Evolutionary conservation across 1,139 yeast genomes (phyloP), one percentile per base, ranked within the genome.

Genomic region (Blastobotrys proliferans): DNA sequence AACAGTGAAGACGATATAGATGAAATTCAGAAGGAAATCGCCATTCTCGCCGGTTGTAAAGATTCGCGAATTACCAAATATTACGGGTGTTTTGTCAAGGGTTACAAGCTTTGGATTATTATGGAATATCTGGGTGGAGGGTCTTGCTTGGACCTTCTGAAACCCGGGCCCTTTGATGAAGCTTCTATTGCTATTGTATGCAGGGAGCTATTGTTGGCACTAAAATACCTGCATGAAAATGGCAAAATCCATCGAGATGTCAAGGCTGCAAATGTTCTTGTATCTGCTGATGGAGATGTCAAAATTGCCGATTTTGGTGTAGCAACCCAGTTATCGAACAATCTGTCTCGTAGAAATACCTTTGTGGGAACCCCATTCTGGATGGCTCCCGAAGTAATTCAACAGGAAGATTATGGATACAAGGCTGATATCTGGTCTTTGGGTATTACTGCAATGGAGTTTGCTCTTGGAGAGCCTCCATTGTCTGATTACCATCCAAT

Each of bases 361-460:
- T 92, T 94, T 57, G 98, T 92, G 6, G 98, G 99, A 0, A 92
- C 98, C 0, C 98, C 99, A 24, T 92, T 90, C 61, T 92, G 97
- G 94, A 94, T 94, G 98, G 94, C 97, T 0, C 98, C 98, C 0
- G 99, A 94, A 57, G 95, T 92, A 1, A 83, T 92, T 35, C 68
- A 80, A 55, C 95, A 87, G 60, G 83, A 83, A 37, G 95, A 92
- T 9, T 94, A 94, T 61, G 80, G 86, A 51, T 84, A 75, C 58
- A 77, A 84, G 52, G 96, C 98, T 1, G 98, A 94, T 62, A 79
- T 92, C 2, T 94, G 98, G 98, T 87, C 96, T 0, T 67, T 94
- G 44, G 99, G 98, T 0, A 86, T 92, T 50, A 86, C 95, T 27
- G 83, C 90, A 1, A 83, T 81, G 48, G 96, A 87, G 58, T 67